Base-by-base conservation (phyloP, 345 rosid genomes). In the Rhodamnia argentea region DNA sequence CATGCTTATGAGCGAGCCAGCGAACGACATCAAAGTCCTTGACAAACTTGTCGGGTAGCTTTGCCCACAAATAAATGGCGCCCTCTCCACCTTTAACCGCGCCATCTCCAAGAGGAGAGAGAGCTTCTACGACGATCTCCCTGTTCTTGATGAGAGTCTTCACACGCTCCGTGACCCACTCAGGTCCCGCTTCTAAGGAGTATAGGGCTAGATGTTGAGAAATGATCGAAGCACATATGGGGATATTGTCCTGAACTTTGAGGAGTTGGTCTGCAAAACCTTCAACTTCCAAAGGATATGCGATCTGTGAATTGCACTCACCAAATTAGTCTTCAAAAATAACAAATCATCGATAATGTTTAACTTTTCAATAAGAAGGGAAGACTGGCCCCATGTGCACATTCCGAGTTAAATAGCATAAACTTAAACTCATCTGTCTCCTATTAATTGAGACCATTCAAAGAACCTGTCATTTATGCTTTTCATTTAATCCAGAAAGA, bases 21-120 rank as follows among this genome's bases (percentile, higher is more conserved):
- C 60, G 89, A 82, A 96, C 98, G 11, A 97, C 99, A 83, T 89
- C 91, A n/a, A 85, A 85, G 86, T 93, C 96, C 37, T 94, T 88
- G 2, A 6, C 23, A 26, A 88, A 82, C 78, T 89, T 83, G 27
- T 94, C 95, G 0, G 99, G 99, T 84, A 97, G 95, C 87, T 88
- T 96, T 5, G 94, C 99, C 99, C 99, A 97, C 85, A 97, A 60
- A 95, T 97, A 97, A 13, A 97, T 93, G 26, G 96, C 98, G 5
- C 99, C 99, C 90, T 97, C 99, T 86, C 99, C 99, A 18, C 99
- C 99, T 89, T 90, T 95, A 23, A 96, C 92, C 5, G 94, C 92
- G 37, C 86, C 95, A 85, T 93, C 89, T 26, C 99, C 99, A 37
- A 97, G 86, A 5, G 98, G 99, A 37, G 93, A 91, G 58, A 97